Evolutionary conservation across 2,329 filamentous ascomycete genomes (phyloP), one percentile per base, ranked within the genome.

Genomic region (Fusarium algeriense): DNA sequence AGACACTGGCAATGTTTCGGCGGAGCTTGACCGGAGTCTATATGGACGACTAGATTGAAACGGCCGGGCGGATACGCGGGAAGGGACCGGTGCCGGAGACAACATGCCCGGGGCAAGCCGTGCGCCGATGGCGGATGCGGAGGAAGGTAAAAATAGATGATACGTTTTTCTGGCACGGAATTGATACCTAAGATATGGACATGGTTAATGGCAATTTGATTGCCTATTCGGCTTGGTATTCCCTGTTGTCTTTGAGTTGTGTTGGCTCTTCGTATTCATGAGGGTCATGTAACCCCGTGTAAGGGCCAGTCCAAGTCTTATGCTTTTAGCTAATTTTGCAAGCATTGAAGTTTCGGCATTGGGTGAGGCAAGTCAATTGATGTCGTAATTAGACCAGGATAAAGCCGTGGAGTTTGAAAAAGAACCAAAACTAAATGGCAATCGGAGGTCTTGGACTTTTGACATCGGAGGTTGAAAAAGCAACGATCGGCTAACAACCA

Each of bases 401-500:
- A 55, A 48, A 44, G 37, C 55, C 59, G 30, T 69, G 53, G 64
- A 60, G 44, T 38, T 35, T 28, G 26, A 19, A 26, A 54, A 53
- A 55, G 32, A n/a, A 23, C 30, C 23, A 56, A 66, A 50, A 32
- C 40, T 57, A 55, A 64, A 61, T 53, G 38, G 48, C 41, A 57
- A 66, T 68, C 64, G 56, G 52, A 68, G 65, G 30, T 49, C 49
- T 48, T 58, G 44, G 44, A 38, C 38, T 70, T 69, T 64, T 62
- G 62, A 61, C 48, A 76, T 76, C 73, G 73, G 73, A 76, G 73
- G 70, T 72, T 75, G 73, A 64, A 73, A 70, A 62, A 60, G 68
- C 62, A 56, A 70, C 66, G 62, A 76, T 75, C 66, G 52, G 52
- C 17, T 19, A 40, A 46, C 32, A 40, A 48, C 77, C 76, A 78